Evolutionary conservation across 768 basidiomycete species (phyloP), one percentile per base, ranked within the genome.

Genomic region (Lentinula aciculospora): DNA sequence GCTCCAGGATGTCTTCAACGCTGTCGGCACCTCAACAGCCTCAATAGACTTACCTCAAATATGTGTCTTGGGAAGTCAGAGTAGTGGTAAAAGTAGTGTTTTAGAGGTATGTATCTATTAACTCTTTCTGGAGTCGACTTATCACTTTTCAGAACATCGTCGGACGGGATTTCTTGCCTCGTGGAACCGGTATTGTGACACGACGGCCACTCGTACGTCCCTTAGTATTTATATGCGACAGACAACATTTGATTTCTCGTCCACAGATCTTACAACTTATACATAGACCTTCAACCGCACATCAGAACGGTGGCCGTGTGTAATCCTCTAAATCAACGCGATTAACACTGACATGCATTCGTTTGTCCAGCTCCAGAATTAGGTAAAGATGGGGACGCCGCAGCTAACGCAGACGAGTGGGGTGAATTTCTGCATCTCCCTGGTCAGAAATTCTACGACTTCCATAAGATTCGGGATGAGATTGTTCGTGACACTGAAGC

Each of bases 151-250:
- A 96, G 94, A 97, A 98, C 75, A 94, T 98, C 63, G 95, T 98
- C 56, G 97, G 97, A 59, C 85, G 96, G 64, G 97, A 99, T 73
- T 99, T 99, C 80, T 71, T 99, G 69, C 97, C 97, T 73, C 91
- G 97, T 80, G 97, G 97, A 71, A 92, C 94, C 57, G 96, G 96
- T 74, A 99, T 99, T 67, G 96, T 99, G 72, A 98, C 96, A 51
- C 85, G 96, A 68, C 85, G 97, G 69, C 97, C 97, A 57, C 76
- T 99, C 73, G 95, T 96, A 71, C 65, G 86, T 66, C 25, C 15
- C 39, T 56, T 49, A 37, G 19, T 54, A 55, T 9, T 21, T 44
- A 9, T 17, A 3, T 25, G 32, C 21, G 47, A 17, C 21, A 23
- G 34, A 27, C 12, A 28, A 34, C 40, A 50, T 59, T 55, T 44